Percentiles rank a stretch among this genome's conserved stretches.
phyloP scores from a whole-genome alignment of 2,329 filamentous ascomycete genomes.

The Fusarium kyushuense region DNA sequence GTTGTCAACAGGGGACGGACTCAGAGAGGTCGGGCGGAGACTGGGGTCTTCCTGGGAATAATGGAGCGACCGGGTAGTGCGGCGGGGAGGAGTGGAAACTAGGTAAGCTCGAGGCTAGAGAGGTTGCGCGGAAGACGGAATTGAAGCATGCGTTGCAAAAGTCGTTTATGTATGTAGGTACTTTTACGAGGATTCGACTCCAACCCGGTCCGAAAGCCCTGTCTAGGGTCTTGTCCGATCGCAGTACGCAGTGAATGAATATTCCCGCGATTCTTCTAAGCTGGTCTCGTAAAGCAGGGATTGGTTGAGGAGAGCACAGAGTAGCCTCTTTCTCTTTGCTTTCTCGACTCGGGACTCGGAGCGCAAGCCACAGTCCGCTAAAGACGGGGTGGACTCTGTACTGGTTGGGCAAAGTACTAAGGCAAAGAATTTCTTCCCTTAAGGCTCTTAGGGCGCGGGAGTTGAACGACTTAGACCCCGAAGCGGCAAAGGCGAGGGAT shows the following conservation, averaged over 20 bases:
- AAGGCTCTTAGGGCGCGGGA: conserved; percentile 34
- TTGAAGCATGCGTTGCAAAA: conserved; percentile 37
- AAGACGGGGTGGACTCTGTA: conserved; percentile 25
- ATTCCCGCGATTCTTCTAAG: conserved; percentile 21
- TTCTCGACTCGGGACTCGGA: background rate
- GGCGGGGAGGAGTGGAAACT: conserved; percentile 20
- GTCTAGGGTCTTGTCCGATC: conserved; percentile 37
- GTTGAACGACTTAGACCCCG: conserved; percentile 25
- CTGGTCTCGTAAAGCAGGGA: conserved; percentile 1
- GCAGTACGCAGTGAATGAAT: background rate
- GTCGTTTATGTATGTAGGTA: conserved; percentile 3
- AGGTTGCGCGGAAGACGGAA: conserved; percentile 33
- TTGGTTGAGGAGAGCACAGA: conserved; percentile 5
- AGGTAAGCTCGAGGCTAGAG: conserved; percentile 32
- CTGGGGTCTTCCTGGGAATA: conserved; percentile 24
- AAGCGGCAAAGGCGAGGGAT: conserved; percentile 17
- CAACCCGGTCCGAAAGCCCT: conserved; percentile 23
- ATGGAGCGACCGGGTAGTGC: conserved; percentile 25
- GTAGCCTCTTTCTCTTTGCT: background rate
- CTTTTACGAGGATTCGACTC: conserved; percentile 13
- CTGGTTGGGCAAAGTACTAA: conserved; percentile 5
- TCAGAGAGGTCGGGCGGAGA: conserved; percentile 18
- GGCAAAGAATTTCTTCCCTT: conserved; percentile 29
- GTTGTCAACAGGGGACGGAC: conserved; percentile 20
- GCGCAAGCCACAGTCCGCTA: conserved; percentile 36